Evolutionary conservation across 805 yeast genomes (phyloP), one percentile per base, ranked within the genome.

Genomic region (Ogataea degrootiae): DNA sequence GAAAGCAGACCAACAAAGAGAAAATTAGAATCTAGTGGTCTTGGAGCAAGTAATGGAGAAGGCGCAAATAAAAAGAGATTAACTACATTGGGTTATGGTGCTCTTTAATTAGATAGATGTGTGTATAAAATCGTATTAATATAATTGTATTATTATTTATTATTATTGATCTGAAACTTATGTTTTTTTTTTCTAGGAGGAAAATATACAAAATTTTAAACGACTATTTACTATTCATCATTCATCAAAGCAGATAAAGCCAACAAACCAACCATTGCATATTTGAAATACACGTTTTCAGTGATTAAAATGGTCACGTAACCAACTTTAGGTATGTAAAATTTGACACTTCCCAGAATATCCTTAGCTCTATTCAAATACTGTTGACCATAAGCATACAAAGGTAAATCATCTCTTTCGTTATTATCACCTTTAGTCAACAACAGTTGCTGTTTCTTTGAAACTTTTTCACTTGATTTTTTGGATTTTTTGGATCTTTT

Each of bases 341-440:
- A 97, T 67, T 84, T 84, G n/a, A 92, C 99, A 2, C 90, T 82
- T 2, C 98, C 98, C 7, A 88, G 81, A 44, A 94, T 76, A 61
- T 94, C 98, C 14, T 69, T 73, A 37, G 82, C 76, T 53, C 91
- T 82, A 57, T 87, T 82, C 58, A 94, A 72, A 59, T 94, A 94
- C 41, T 72, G 72, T 60, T 88, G 91, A 46, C 79, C 81, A 54
- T 79, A 75, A 1, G 90, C 86, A 63, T 94, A 94, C 41, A 94
- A 74, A 15, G 88, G 84, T 55, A 94, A 74, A 67, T 94, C 99
- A 67, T 94, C 96, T 44, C 86, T 83, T 4, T 91, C 87, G 63
- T 94, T 94, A 65, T 94, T 94, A 66, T 94, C 99, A 66, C 99
- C 99, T 66, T 94, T 94, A 1, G 99, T 94, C 50, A 94, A 75